Base-by-base conservation (phyloP, 805 yeast species). In the Pichia exigua region DNA sequence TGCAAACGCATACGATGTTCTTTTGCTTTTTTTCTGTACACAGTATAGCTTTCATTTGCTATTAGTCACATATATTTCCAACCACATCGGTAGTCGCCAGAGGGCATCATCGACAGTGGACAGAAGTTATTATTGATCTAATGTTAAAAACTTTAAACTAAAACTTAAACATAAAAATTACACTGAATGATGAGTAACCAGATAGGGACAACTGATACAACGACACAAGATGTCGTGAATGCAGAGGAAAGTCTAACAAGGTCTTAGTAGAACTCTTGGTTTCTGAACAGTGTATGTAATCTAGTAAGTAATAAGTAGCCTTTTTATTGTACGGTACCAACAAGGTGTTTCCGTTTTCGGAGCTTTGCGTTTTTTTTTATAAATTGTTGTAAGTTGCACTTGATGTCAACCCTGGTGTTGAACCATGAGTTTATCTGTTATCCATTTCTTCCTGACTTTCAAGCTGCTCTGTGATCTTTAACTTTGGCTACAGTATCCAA, bases 181-280 rank as follows among this genome's bases (percentile, higher is more conserved):
- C 82, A 63, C 80, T 81, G 57, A 65, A 70, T 42, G 85, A 83
- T 54, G 84, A 83, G 60, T 45, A 82, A 67, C 61, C 46, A 56
- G 64, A 57, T 59, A 61, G 64, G 63, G 62, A 61, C 66, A 61
- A 57, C 65, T 63, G 65, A 61, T 57, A 53, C 28, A 46, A 7
- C 20, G 42, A 35, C 22, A 39, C 18, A 27, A 44, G 35, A 27
- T 11, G 46, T 12, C 35, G 38, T n/a, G 24, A 22, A 45, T 51
- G 54, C 32, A 44, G 54, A 51, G 54, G 45, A 51, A 44, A 38
- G 39, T 52, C 54, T 51, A 47, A 42, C 52, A 47, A 52, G 54
- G 45, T 51, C 49, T 51, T 51, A 51, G 54, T 51, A 51, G 54
- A 51, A 51, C 50, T 51, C 54, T 51, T 51, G 54, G 44, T 28